Evolutionary conservation across 305 asterid genomes (phyloP).

Genomic region (Ilex paraguariensis): DNA sequence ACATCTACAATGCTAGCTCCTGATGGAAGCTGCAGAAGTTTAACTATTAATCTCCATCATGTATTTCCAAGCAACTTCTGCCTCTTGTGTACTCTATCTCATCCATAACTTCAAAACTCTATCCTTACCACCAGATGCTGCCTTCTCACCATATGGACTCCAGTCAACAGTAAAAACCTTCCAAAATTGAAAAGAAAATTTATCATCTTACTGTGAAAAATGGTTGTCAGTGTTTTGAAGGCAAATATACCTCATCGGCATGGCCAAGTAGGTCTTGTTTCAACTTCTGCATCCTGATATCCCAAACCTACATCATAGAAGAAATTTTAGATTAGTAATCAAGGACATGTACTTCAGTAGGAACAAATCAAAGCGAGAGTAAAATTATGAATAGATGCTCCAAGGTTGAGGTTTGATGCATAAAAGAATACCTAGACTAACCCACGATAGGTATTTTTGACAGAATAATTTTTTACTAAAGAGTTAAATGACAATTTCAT

Average conservation of each 20-base stretch:
- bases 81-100: slow-evolving; percentile 40
- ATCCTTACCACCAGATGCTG: slow-evolving; percentile 94
- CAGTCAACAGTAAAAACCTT: slow-evolving; percentile 98
- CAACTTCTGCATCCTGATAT: slow-evolving; percentile 77
- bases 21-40: neutral
- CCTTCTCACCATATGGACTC: slow-evolving; percentile 99
- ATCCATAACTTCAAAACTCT: slow-evolving; percentile 87
- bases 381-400: too few relatives aligned
- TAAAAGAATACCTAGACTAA: too few relatives aligned
- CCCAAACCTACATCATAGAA: slow-evolving; percentile 67
- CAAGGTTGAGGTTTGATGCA: too few relatives aligned
- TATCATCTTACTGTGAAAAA: neutral
- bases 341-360: too few relatives aligned
- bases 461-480: too few relatives aligned
- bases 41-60: neutral
- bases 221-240: neutral
- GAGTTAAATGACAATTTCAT: too few relatives aligned
- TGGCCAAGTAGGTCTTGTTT: slow-evolving; percentile 98
- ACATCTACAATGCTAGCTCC: neutral
- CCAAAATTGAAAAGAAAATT: neutral
- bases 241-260: slow-evolving; percentile 70
- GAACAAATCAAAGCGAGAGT: too few relatives aligned
- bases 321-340: neutral
- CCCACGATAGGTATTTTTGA: too few relatives aligned
- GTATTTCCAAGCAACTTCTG: neutral